Evolutionary conservation across 306 rosid species (phyloP).

Genomic region (Malus sieversii): DNA sequence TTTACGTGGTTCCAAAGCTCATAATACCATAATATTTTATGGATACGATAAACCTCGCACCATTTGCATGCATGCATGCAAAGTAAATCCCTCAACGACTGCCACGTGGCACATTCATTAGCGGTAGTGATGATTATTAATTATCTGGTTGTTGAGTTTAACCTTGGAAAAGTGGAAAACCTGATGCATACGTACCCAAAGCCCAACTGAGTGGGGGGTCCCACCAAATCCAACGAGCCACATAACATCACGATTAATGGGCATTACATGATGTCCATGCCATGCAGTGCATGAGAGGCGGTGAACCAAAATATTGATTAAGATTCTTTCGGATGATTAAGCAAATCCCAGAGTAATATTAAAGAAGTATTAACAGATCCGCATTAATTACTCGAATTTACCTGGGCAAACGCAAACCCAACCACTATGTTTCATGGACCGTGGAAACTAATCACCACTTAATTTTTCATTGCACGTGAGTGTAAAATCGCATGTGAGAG

Average conservation of each 20-base stretch:
- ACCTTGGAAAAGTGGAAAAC: constrained; percentile 54
- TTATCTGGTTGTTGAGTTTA: neutral
- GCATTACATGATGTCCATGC: neutral
- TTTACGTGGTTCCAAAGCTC: constrained; percentile 40
- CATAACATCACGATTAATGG: constrained; percentile 47
- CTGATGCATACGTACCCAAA: neutral
- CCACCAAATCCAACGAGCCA: constrained; percentile 85
- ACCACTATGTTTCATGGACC: neutral
- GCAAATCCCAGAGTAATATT: constrained; percentile 56
- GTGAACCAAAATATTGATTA: constrained; percentile 16
- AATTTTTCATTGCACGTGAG: neutral
- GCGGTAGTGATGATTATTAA: constrained; percentile 12
- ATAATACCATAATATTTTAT: constrained; percentile 9
- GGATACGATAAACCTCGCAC: neutral
- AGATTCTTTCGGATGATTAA: constrained; percentile 28
- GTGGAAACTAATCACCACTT: neutral
- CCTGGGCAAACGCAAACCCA: constrained; percentile 5
- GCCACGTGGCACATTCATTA: constrained; percentile 66
- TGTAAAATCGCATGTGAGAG: neutral
- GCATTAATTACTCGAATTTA: constrained; percentile 22
- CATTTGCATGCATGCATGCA: constrained; percentile 69
- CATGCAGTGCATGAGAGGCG: constrained; percentile 26
- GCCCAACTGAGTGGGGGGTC: constrained; percentile 23
- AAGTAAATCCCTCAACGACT: constrained; percentile 25
- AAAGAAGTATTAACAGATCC: constrained; percentile 31